Evolutionary conservation across 2,329 filamentous ascomycete genomes (phyloP).

Genomic region (Ophiocordyceps camponoti-rufipedis): DNA sequence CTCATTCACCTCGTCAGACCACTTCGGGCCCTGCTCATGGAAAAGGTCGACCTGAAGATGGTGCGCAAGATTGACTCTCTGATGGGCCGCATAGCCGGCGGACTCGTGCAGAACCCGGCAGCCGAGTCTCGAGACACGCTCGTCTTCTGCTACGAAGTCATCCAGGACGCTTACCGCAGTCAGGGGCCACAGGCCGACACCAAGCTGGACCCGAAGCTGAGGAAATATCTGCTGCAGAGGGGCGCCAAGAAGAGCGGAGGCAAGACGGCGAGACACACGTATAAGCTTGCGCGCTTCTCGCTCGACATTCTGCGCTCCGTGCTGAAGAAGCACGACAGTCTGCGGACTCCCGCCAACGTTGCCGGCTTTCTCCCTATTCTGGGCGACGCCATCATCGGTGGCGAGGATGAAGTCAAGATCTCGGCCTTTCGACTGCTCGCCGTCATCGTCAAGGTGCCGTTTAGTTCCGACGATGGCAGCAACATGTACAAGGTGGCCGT

Average conservation of each 20-base stretch:
- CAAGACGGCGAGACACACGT: conserved; percentile 58
- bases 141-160: conserved; percentile 89
- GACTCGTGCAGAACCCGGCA: conserved; percentile 64
- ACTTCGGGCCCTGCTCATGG: conserved; percentile 58
- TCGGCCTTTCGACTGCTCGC: conserved; percentile 73
- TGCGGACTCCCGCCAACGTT: conserved; percentile 65
- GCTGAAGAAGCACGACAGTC: conserved; percentile 66
- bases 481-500: conserved; percentile 58
- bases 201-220: conserved; percentile 43
- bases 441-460: conserved; percentile 68
- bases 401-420: conserved; percentile 84
- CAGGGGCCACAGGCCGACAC: conserved; percentile 29
- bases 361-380: conserved; percentile 75
- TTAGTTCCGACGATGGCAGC: conserved; percentile 50
- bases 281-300: conserved; percentile 78
- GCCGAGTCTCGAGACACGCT: conserved; percentile 66
- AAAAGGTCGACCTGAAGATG: conserved; percentile 69
- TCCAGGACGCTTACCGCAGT: conserved; percentile 66
- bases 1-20: conserved; percentile 63
- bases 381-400: conserved; percentile 67
- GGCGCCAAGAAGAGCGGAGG: conserved; percentile 58
- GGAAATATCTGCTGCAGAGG: conserved; percentile 65
- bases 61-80: conserved; percentile 84
- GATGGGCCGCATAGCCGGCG: conserved; percentile 64
- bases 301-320: conserved; percentile 73